Conservation (phyloP, 2,329 filamentous ascomycete species). For the Magnaporthiopsis poae region DNA sequence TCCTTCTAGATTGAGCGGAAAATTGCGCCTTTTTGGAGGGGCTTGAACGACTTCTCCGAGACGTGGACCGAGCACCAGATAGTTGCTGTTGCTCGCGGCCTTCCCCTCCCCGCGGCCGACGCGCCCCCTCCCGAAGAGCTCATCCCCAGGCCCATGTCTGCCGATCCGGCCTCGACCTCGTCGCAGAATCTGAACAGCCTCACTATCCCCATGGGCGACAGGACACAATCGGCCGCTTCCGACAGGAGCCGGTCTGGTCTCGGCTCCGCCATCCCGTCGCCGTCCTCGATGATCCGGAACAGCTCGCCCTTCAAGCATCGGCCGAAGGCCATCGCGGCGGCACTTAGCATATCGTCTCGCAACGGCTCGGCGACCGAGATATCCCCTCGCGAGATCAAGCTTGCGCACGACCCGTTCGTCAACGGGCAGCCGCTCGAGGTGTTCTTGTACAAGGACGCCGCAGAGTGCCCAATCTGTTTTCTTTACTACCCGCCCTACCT, state of each 20-base stretch:
- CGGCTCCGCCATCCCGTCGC: conserved; percentile 51
- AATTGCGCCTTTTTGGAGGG: conserved; percentile 90
- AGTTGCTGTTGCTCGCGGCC: conserved; percentile 76
- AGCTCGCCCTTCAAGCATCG: conserved; percentile 64
- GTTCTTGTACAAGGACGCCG: conserved; percentile 81
- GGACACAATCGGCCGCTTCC: conserved; percentile 70
- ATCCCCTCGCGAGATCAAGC: conserved; percentile 63
- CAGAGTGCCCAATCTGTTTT: conserved; percentile 93
- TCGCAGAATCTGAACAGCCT: conserved; percentile 58
- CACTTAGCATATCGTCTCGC: conserved; percentile 63
- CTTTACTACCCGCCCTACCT: conserved; percentile 89
- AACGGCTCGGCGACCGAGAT: conserved; percentile 65
- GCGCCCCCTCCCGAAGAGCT: conserved; percentile 64
- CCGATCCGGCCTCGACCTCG: conserved; percentile 39
- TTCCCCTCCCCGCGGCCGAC: conserved; percentile 75
- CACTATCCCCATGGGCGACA: conserved; percentile 67
- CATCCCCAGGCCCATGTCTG: conserved; percentile 35
- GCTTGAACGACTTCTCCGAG: conserved; percentile 76
- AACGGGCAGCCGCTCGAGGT: conserved; percentile 93
- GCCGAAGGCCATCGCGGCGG: conserved; percentile 78
- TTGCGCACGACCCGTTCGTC: conserved; percentile 75
- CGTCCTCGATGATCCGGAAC: conserved; percentile 43
- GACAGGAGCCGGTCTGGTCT: conserved; percentile 55
- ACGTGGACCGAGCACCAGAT: conserved; percentile 92
- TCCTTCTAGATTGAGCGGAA: conserved; percentile 70